Base-by-base conservation (phyloP, 192 early-diverging fungal genomes). In the Cladochytrium replicatum region DNA sequence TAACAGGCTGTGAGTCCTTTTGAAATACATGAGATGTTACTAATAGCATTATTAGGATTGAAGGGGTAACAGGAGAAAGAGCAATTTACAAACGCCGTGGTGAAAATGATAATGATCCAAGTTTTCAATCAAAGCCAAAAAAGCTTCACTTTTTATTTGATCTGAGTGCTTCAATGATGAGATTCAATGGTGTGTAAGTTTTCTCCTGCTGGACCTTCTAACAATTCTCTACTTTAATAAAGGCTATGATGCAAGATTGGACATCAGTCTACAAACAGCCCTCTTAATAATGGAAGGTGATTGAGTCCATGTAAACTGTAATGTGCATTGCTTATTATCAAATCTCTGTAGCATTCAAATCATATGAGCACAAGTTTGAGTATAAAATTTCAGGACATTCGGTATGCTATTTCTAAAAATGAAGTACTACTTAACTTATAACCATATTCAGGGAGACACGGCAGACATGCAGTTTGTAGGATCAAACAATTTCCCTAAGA, bases 41-140 rank as follows among this genome's bases (percentile, higher is more conserved):
- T 6, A 4, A 9, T 6, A 6, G 26, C 11, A 30, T 22, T 24
- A 15, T 45, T 43, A 63, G 58, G 19, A 75, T 78, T 32, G 80
- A 83, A 54, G 86, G 85, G 17, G 43, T 89, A 7, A 85, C 83
- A 4, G 87, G 87, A 1, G 85, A 87, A 26, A 67, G 71, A 21
- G 69, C 77, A 27, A 86, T 89, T 45, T 89, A 86, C 61, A 89
- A 87, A 62, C 64, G 78, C 4, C 69, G 87, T 27, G 87, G 87
- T n/a, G 84, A 86, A 11, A 75, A 84, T 44, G 77, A 82, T 32
- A 72, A 72, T 3, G 81, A 83, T 28, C 73, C 80, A 46, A 80
- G 80, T 13, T 71, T 77, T 29, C 82, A 85, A 50, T 68, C 82
- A 21, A 81, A 78, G 41, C 87, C 87, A 17, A 89, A 89, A 58